These are phyloP conservation scores for Sporopachydermia cereana DNA, from an alignment of 1,139 yeast genomes.

Conservation along the genomic window DNA sequence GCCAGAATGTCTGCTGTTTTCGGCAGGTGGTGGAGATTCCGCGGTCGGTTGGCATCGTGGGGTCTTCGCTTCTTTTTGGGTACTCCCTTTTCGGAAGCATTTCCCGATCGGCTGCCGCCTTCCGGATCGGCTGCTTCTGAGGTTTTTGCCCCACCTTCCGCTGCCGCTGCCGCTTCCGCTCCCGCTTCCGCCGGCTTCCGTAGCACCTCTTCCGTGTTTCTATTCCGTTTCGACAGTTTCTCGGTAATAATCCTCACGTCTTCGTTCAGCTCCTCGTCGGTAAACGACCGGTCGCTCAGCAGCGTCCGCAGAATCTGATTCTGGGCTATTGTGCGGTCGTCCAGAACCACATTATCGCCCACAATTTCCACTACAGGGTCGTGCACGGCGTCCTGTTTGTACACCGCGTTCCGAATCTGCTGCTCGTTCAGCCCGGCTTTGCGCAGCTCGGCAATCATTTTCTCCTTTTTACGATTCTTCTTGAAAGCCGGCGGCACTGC, in stretches of 20 bases:
- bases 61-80: constrained; percentile 7
- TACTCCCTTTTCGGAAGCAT: constrained; percentile 9
- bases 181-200: constrained; percentile 11
- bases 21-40: constrained; percentile 24
- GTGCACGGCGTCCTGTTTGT: not conserved
- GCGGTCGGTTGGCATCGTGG: constrained; percentile 7
- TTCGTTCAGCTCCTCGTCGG: constrained; percentile 33
- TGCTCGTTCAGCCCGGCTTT: constrained; percentile 10
- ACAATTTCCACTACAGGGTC: not conserved
- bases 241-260: constrained; percentile 19
- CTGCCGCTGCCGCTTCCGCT: constrained; percentile 15
- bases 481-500: constrained; percentile 78
- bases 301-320: constrained; percentile 31
- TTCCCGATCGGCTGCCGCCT: constrained; percentile 7
- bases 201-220: constrained; percentile 15
- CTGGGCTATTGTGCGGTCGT: constrained; percentile 12
- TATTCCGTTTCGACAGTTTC: constrained; percentile 9
- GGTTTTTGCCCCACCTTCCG: constrained; percentile 10
- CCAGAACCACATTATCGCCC: not conserved
- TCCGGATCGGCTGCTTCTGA: constrained; percentile 14
- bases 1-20: constrained; percentile 42
- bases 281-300: constrained; percentile 31
- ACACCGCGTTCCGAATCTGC: not conserved
- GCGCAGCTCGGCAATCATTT: constrained; percentile 22
- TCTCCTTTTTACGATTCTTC: constrained; percentile 35